Conservation (phyloP, 2,329 filamentous ascomycete genomes). For the Talaromyces albobiverticillius region DNA sequence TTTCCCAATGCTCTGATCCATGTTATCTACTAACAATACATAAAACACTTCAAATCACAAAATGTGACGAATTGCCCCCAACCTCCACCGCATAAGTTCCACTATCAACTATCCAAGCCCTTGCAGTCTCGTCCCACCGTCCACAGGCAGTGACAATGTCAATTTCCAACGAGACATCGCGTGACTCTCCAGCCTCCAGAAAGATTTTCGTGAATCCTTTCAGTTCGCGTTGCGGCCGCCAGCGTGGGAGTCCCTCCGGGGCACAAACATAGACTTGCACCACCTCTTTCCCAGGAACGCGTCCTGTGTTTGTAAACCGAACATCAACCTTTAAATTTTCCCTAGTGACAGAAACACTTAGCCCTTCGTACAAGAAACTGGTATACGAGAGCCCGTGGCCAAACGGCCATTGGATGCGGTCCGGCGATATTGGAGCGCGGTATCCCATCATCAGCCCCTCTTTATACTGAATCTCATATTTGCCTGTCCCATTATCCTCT, state of each 20-base stretch:
- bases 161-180: no score
- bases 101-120: no score
- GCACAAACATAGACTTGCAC: conserved; percentile 50
- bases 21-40: no score
- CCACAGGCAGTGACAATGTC: no score
- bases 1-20: no score
- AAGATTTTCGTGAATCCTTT: conserved; percentile 14
- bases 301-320: conserved; percentile 69
- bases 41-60: no score
- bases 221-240: conserved; percentile 22
- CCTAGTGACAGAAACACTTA: no score
- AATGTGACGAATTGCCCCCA: no score
- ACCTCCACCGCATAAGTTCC: no score
- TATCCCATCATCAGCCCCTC: conserved; percentile 81
- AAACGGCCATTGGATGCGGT: conserved; percentile 67
- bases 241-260: conserved; percentile 21
- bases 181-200: conserved; percentile 3
- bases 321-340: conserved; percentile 54
- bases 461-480: conserved; percentile 70
- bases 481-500: conserved; percentile 62
- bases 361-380: conserved; percentile 47
- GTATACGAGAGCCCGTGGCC: conserved; percentile 71
- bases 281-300: conserved; percentile 64
- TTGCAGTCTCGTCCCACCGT: no score
- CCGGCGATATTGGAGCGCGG: conserved; percentile 69